Evolutionary conservation across 2,329 filamentous ascomycete species (phyloP).

Genomic region (Aspergillus caelatus): DNA sequence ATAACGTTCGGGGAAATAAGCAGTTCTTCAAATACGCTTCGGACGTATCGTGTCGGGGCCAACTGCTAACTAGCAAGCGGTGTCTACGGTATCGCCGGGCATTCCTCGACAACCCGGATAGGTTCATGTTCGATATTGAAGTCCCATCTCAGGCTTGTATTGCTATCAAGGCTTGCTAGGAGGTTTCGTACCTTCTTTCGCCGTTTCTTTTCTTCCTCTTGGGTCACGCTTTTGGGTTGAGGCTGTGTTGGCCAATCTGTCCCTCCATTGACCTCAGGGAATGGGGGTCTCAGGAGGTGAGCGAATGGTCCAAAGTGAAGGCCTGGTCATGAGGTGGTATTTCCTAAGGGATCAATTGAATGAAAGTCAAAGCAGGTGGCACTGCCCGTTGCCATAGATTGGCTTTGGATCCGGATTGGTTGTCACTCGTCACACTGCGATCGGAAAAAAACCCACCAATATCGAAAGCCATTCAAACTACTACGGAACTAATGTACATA

Average conservation of each 20-base stretch:
- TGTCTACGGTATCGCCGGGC: constrained; percentile 19
- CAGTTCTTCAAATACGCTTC: constrained; percentile 21
- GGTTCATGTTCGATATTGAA: constrained; percentile 15
- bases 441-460: neutral
- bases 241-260: neutral
- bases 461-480: neutral
- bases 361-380: neutral
- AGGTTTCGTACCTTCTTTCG: neutral
- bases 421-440: neutral
- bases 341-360: too few relatives aligned
- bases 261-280: neutral
- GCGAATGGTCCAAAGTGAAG: too few relatives aligned
- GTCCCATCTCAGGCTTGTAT: constrained; percentile 17
- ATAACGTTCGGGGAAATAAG: constrained; percentile 11
- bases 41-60: constrained; percentile 18
- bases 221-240: neutral
- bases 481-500: neutral
- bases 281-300: too few relatives aligned
- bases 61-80: constrained; percentile 8
- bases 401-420: too few relatives aligned
- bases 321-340: too few relatives aligned
- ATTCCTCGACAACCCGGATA: constrained; percentile 13
- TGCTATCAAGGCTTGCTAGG: constrained; percentile 10
- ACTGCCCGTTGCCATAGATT: neutral
- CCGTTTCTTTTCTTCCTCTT: too few relatives aligned